Evolutionary conservation across 257 asterid genomes (phyloP).

Genomic region (Solanum lycopersicoides): DNA sequence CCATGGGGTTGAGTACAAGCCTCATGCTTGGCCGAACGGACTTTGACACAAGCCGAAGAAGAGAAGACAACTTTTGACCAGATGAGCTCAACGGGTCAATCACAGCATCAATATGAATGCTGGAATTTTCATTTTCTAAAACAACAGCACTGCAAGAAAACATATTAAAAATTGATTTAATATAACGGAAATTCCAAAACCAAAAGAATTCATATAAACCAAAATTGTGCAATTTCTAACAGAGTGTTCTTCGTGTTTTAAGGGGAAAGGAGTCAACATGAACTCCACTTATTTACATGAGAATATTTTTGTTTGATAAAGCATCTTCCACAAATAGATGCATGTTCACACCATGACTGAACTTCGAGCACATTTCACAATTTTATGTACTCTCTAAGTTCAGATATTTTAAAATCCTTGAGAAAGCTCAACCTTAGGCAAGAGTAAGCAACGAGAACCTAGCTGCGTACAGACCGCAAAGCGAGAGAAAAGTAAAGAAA

Average conservation of each 20-base stretch:
- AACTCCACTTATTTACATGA: background rate
- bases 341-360: background rate
- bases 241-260: background rate
- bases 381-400: background rate
- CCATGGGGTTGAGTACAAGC: constrained; percentile 95
- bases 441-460: background rate
- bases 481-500: background rate
- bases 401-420: background rate
- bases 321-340: background rate
- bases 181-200: background rate
- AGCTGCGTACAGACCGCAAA: background rate
- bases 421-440: background rate
- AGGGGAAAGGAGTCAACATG: background rate
- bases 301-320: background rate
- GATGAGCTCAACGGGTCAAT: constrained; percentile 95
- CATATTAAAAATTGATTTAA: constrained; percentile 10
- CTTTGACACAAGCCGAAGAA: constrained; percentile 76
- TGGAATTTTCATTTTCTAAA: constrained; percentile 56
- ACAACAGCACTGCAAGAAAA: constrained; percentile 72
- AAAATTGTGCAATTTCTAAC: background rate
- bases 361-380: background rate
- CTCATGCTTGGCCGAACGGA: constrained; percentile 84
- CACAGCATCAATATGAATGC: constrained; percentile 95
- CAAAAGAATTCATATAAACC: background rate
- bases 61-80: constrained; percentile 91